Conservation (phyloP, 495 filamentous ascomycete genomes). For the Podospora appendiculata region DNA sequence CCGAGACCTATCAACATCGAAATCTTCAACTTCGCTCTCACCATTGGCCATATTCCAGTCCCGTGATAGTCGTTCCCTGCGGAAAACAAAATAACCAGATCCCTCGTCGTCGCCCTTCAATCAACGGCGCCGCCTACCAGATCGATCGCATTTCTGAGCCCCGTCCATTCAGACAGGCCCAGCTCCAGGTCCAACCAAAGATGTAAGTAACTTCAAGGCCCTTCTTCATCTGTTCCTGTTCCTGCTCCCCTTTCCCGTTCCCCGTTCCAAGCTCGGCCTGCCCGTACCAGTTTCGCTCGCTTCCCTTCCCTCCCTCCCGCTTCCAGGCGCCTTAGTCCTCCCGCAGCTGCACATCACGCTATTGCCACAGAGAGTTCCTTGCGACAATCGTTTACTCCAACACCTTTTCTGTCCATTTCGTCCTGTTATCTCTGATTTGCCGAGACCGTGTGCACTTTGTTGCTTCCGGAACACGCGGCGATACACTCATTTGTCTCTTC, state of each 20-base stretch:
- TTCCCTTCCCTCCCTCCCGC: slow-evolving; percentile 14
- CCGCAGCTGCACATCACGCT: slow-evolving; percentile 16
- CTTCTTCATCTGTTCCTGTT: not conserved
- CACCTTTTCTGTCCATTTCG: not conserved
- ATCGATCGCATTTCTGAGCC: slow-evolving; percentile 15
- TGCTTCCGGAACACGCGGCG: not conserved
- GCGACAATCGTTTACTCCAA: not conserved
- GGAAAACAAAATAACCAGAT: slow-evolving; percentile 35
- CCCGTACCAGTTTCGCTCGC: slow-evolving; percentile 6
- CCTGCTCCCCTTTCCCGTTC: not conserved
- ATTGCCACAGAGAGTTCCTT: not conserved
- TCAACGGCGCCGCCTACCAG: slow-evolving; percentile 17
- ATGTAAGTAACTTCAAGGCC: slow-evolving; percentile 15
- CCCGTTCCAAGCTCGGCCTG: not conserved
- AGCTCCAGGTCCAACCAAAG: slow-evolving; percentile 1
- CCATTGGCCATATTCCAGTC: slow-evolving; percentile 38
- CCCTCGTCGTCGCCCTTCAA: slow-evolving; percentile 25
- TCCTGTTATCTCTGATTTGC: not conserved
- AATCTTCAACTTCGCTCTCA: slow-evolving; percentile 24
- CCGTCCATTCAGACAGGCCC: not conserved
- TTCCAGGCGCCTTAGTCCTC: slow-evolving; percentile 8
- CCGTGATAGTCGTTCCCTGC: slow-evolving; percentile 44
- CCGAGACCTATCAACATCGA: slow-evolving; percentile 40
- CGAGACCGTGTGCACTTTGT: not conserved
- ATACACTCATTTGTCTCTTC: not conserved